A percentile compares a stretch with the other conserved stretches of the same genome.
phyloP scores from a whole-genome alignment of 176 grass and related monocot species.

The Rhynchospora tenuis region DNA sequence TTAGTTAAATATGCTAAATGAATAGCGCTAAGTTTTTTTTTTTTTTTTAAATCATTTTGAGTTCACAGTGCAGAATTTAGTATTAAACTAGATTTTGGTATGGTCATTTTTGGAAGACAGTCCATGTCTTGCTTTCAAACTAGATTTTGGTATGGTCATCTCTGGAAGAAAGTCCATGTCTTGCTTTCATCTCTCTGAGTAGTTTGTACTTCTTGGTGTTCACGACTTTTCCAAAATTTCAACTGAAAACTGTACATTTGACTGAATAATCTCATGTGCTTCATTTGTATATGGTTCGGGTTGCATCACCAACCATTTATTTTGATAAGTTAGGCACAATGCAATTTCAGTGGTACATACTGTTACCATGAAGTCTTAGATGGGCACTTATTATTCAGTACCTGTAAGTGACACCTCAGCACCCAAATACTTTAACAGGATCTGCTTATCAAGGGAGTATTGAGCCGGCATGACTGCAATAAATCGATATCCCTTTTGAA shows the following conservation, averaged over 20 bases:
- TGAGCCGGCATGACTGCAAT: slow-evolving; percentile 54
- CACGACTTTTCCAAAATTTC: not conserved
- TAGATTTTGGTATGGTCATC: no score
- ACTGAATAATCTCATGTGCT: not conserved
- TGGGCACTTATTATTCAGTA: slow-evolving; percentile 7
- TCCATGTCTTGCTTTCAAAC: no score
- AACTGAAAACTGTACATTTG: not conserved
- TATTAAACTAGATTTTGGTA: no score
- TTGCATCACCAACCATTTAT: not conserved
- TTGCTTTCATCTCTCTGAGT: no score
- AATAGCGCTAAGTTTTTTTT: no score
- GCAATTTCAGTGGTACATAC: not conserved
- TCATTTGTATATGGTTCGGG: not conserved
- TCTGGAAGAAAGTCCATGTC: no score
- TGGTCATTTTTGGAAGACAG: no score
- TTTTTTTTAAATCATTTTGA: no score
- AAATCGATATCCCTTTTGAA: slow-evolving; percentile 60
- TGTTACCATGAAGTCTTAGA: not conserved
- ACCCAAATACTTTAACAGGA: slow-evolving; percentile 68
- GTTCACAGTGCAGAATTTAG: no score
- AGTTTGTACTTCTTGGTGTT: no score
- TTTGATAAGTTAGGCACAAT: not conserved
- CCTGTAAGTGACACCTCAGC: slow-evolving; percentile 49
- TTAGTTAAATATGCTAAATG: no score
- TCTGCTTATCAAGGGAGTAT: slow-evolving; percentile 63